Base-by-base conservation (phyloP, 495 filamentous ascomycete genomes). In the Lepidopterella palustris region DNA sequence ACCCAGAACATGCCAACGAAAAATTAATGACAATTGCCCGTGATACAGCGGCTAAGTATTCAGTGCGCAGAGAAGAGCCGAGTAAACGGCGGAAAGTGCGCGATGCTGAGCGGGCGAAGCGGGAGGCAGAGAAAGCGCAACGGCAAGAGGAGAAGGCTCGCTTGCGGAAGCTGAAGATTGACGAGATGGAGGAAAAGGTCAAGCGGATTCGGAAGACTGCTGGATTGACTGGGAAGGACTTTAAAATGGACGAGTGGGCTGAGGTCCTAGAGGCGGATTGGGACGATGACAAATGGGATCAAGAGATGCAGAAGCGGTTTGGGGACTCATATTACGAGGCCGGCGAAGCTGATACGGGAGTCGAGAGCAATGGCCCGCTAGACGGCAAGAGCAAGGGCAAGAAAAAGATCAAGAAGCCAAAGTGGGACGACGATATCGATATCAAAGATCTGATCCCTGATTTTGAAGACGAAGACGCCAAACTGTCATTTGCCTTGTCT, bases 401-500 rank as follows among this genome's bases (percentile, higher is more conserved):
- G 63, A 84, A 81, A 59, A 84, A 82, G 59, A 73, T 82, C 18
- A 93, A 89, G 78, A 98, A 98, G 78, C 93, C 93, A 20, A 88
- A 84, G 56, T 98, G 91, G 89, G 88, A 95, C 59, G 90, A 96
- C 64, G 93, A 98, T 67, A 96, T 97, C 66, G 91, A 96, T 66
- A 97, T 97, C 74, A 87, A 84, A 26, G 92, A 98, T 70, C 74
- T 98, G 27, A 74, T 96, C 39, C 90, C 91, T 1, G 89, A 93
- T 58, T 97, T 95, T 67, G 82, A 81, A 11, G 78, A 88, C 13
- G 79, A 78, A 11, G 64, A 62, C 9, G 60, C 67, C n/a, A 74
- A 78, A 55, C 82, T 84, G 23, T 68, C 72, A 0, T 71, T 86
- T 48, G 75, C 77, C 0, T 72, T 85, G 2, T 73, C 75, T 20